phyloP scores from a whole-genome alignment of 225 moss, liverwort and hornwort genomes.

The Anthoceros angustus region DNA sequence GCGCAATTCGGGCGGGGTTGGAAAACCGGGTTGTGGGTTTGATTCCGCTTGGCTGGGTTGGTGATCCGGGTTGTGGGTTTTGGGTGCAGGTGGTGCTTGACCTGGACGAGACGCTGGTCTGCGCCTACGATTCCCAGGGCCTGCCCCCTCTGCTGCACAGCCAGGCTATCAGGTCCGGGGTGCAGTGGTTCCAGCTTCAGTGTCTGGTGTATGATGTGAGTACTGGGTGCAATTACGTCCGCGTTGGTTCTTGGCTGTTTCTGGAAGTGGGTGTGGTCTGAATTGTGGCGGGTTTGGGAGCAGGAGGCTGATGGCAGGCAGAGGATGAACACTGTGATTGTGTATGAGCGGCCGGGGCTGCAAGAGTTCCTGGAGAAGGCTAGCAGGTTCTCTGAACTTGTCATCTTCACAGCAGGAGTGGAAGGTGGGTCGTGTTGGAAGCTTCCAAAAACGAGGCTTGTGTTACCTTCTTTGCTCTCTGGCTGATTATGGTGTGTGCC shows the following conservation, averaged over 20 bases:
- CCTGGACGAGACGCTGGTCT: conserved; percentile 84
- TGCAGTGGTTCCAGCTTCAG: neutral
- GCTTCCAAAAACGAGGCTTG: neutral
- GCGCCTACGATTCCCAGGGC: conserved; percentile 68
- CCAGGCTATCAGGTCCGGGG: conserved; percentile 39
- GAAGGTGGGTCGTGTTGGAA: neutral
- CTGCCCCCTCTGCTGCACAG: conserved; percentile 71
- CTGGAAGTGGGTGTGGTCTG: too few relatives aligned
- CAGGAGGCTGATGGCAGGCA: neutral
- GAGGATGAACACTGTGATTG: neutral
- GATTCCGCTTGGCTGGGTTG: neutral
- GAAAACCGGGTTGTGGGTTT: neutral
- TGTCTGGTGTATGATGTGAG: neutral
- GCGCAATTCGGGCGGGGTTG: neutral
- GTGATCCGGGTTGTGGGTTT: neutral
- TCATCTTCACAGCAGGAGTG: conserved; percentile 3
- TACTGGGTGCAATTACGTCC: neutral
- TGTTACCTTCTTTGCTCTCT: neutral
- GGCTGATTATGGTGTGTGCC: neutral
- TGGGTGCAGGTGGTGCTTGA: conserved; percentile 41
- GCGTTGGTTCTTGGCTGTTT: too few relatives aligned
- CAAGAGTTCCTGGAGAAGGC: conserved; percentile 1
- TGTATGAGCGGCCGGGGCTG: neutral
- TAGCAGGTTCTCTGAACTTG: neutral
- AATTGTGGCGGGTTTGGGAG: too few relatives aligned